Evolutionary conservation across 371 early-diverging fungal species (phyloP).

Genomic region (Funneliformis caledonium): DNA sequence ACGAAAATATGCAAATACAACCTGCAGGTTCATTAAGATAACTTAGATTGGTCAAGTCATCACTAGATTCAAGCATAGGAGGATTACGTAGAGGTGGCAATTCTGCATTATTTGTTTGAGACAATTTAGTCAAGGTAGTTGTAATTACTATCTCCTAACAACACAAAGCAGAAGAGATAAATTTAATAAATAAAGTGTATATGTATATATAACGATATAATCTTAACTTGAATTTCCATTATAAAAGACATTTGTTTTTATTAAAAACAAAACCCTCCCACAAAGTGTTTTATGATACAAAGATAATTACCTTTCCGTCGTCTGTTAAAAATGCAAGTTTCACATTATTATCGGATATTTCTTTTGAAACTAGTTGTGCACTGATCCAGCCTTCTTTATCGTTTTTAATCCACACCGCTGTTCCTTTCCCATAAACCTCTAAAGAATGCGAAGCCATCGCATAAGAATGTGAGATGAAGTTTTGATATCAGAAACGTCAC

Average conservation of each 20-base stretch:
- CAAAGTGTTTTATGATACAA: no score
- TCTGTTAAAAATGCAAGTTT: conserved; percentile 71
- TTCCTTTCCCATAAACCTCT: conserved; percentile 70
- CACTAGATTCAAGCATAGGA: conserved; percentile 83
- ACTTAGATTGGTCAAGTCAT: conserved; percentile 90
- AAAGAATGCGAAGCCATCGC: conserved; percentile 55
- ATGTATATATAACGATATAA: no score
- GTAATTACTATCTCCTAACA: conserved; percentile 73
- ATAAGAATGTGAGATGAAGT: conserved; percentile 8
- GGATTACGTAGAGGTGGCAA: conserved; percentile 93
- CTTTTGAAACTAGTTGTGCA: conserved; percentile 65
- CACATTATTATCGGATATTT: conserved; percentile 60
- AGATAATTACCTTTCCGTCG: conserved; percentile 54
- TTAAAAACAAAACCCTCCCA: background rate
- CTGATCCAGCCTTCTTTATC: conserved; percentile 87
- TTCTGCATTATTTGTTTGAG: conserved; percentile 64
- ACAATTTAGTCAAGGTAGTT: conserved; percentile 69
- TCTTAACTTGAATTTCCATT: background rate
- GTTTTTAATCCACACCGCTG: conserved; percentile 90
- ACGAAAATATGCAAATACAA: conserved; percentile 43
- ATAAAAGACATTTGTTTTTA: background rate
- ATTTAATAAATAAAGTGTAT: background rate
- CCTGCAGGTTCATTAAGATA: conserved; percentile 91
- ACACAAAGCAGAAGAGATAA: background rate
- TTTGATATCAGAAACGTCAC: background rate